Conservation (phyloP, 2,329 filamentous ascomycete species). For the Beauveria sp. region DNA sequence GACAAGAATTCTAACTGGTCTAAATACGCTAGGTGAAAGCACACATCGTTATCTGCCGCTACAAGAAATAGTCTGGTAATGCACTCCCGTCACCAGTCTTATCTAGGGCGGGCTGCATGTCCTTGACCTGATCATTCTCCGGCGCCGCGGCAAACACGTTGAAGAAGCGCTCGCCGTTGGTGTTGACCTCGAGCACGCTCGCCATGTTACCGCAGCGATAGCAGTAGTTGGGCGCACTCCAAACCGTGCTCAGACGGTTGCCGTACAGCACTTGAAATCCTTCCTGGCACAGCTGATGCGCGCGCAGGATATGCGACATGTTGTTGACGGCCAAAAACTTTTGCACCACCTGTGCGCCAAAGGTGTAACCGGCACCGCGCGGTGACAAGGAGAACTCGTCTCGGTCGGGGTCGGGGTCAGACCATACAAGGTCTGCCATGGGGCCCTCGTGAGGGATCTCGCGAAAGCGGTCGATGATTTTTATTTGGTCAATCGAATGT, state of each 20-base stretch:
- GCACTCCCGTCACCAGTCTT: slow-evolving; percentile 56
- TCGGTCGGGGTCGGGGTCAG: slow-evolving; percentile 91
- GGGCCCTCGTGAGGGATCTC: slow-evolving; percentile 98
- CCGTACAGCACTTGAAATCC: slow-evolving; percentile 97
- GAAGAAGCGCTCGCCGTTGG: slow-evolving; percentile 87
- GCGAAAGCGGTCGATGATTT: slow-evolving; percentile 97
- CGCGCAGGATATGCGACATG: slow-evolving; percentile 95
- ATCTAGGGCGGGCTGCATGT: slow-evolving; percentile 69
- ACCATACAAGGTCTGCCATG: slow-evolving; percentile 99
- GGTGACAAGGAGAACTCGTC: slow-evolving; percentile 96
- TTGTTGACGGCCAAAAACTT: slow-evolving; percentile 96
- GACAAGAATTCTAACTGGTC: not conserved
- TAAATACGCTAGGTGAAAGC: not conserved
- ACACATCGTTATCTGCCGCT: slow-evolving; percentile 13
- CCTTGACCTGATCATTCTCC: slow-evolving; percentile 87
- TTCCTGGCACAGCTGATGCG: slow-evolving; percentile 98
- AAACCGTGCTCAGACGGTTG: slow-evolving; percentile 88
- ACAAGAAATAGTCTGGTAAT: slow-evolving; percentile 68
- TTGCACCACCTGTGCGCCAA: slow-evolving; percentile 94
- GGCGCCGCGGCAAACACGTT: slow-evolving; percentile 97
- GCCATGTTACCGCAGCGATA: slow-evolving; percentile 96
- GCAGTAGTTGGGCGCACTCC: slow-evolving; percentile 95
- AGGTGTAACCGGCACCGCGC: slow-evolving; percentile 91
- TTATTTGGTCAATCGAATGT: slow-evolving; percentile 98
- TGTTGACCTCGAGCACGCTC: slow-evolving; percentile 91